Percentiles rank a stretch among this genome's conserved stretches.
phyloP scores from a whole-genome alignment of 2,329 filamentous ascomycete genomes.

The Rutstroemia sp. region DNA sequence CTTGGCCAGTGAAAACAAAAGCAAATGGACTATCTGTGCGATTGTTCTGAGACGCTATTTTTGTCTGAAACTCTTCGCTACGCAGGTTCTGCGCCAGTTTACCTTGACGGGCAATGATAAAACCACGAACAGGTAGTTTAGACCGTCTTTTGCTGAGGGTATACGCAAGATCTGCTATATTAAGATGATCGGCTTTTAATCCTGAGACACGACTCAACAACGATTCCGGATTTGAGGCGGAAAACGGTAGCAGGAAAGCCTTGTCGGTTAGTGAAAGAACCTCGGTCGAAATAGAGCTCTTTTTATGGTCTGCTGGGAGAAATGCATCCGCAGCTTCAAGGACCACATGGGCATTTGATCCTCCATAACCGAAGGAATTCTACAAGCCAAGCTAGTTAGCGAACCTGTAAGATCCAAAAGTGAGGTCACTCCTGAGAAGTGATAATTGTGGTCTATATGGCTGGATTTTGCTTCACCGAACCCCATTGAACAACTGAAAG shows the following conservation, averaged over 20 bases:
- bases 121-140: neutral
- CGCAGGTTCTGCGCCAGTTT: neutral
- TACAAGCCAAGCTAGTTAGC: conserved; percentile 23
- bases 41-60: neutral
- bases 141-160: neutral
- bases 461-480: no score
- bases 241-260: neutral
- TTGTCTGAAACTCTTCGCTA: neutral
- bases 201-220: neutral
- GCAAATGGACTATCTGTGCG: neutral
- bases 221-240: neutral
- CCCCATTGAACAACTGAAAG: neutral
- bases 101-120: neutral
- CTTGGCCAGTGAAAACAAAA: conserved; percentile 25
- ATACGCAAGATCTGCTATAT: neutral
- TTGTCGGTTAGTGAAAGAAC: neutral
- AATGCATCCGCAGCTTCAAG: neutral
- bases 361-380: conserved; percentile 1
- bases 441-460: no score
- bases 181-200: neutral
- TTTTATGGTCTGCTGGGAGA: neutral
- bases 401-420: no score
- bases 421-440: no score
- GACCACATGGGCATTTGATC: neutral
- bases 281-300: neutral